These are phyloP conservation scores for Backusella macrospora DNA, from an alignment of 192 early-diverging fungal genomes.

Conservation along the genomic window DNA sequence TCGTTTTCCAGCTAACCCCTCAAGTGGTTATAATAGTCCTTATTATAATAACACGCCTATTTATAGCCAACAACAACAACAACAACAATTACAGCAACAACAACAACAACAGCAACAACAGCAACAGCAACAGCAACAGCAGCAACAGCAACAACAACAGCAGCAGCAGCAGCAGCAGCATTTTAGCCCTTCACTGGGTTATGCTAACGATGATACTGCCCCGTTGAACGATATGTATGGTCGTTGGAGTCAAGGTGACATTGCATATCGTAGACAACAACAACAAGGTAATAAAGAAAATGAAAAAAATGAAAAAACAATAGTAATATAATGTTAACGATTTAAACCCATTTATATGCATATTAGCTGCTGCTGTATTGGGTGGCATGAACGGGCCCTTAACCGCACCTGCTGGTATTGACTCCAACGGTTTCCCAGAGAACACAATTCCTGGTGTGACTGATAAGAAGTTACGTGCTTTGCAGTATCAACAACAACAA, in stretches of 20 bases:
- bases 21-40: slow-evolving; percentile 2
- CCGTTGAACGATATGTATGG: slow-evolving; percentile 28
- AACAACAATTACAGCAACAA: slow-evolving; percentile 42
- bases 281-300: background rate
- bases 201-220: background rate
- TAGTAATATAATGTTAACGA: background rate
- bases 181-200: slow-evolving; percentile 26
- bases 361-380: slow-evolving; percentile 28
- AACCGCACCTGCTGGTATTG: slow-evolving; percentile 41
- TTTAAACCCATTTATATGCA: background rate
- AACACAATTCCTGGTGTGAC: slow-evolving; percentile 27
- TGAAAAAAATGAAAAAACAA: no score
- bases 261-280: slow-evolving; percentile 23
- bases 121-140: slow-evolving; percentile 44
- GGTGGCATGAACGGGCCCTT: slow-evolving; percentile 33
- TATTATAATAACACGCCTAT: background rate
- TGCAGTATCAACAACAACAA: slow-evolving; percentile 54
- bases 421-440: slow-evolving; percentile 26
- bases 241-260: slow-evolving; percentile 35
- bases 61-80: slow-evolving; percentile 18
- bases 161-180: slow-evolving; percentile 57
- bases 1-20: background rate
- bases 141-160: slow-evolving; percentile 54
- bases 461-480: slow-evolving; percentile 53
- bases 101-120: slow-evolving; percentile 42